phyloP scores from a whole-genome alignment of 2,329 filamentous ascomycete species.

The Fusarium vanettenii region DNA sequence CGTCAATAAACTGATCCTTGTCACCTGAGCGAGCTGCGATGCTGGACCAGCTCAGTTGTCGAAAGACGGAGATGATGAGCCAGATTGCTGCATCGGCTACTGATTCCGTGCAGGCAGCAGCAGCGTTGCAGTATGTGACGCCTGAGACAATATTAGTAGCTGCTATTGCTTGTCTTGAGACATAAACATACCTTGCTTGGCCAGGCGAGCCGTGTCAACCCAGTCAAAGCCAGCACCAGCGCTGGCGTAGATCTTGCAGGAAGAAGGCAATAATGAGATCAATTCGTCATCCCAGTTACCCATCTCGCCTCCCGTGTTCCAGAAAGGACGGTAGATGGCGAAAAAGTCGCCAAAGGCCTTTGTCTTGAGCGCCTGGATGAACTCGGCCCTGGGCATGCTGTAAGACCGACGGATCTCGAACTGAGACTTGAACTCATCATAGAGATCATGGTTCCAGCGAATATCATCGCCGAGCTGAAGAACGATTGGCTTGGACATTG shows the following conservation, averaged over 20 bases:
- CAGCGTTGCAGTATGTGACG: conserved; percentile 43
- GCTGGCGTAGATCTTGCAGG: conserved; percentile 43
- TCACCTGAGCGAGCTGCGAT: conserved; percentile 40
- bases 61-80: conserved; percentile 45
- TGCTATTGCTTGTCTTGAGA: fast-evolving
- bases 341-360: conserved; percentile 40
- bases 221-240: conserved; percentile 44
- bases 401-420: conserved; percentile 42
- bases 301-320: conserved; percentile 45
- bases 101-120: conserved; percentile 42
- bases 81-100: conserved; percentile 43
- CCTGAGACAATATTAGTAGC: conserved; percentile 8
- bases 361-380: conserved; percentile 39
- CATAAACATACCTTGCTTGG: conserved; percentile 29
- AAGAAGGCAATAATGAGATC: conserved; percentile 31
- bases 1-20: conserved; percentile 40
- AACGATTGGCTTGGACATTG: conserved; percentile 43
- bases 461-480: conserved; percentile 45
- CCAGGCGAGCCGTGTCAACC: conserved; percentile 40
- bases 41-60: conserved; percentile 41
- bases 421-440: conserved; percentile 35
- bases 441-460: conserved; percentile 42
- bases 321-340: conserved; percentile 43
- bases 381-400: conserved; percentile 42
- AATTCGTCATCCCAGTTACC: conserved; percentile 45